Conservation (phyloP, 345 rosid genomes). For the Dipteronia dyeriana region DNA sequence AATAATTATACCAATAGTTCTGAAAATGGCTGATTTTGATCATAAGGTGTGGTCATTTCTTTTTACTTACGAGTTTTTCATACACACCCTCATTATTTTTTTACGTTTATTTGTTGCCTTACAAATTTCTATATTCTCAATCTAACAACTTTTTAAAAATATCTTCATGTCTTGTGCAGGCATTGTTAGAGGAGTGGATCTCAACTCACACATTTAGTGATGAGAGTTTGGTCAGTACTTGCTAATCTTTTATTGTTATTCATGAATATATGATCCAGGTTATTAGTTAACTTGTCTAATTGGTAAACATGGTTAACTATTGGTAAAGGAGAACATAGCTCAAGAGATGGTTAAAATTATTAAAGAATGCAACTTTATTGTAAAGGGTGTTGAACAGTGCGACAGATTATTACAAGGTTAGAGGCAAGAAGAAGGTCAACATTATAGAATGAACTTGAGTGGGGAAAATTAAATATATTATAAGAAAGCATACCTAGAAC, state of each 20-base stretch:
- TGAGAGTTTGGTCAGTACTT: conserved; percentile 43
- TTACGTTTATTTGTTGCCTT: neutral
- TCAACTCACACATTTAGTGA: conserved; percentile 59
- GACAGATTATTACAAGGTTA: neutral
- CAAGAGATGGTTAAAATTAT: neutral
- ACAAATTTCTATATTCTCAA: conserved; percentile 5
- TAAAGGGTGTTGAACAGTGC: neutral
- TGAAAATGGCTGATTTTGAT: conserved; percentile 94
- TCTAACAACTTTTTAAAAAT: conserved; percentile 3
- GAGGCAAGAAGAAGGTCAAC: neutral
- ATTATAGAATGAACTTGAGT: neutral
- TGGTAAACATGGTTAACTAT: conserved; percentile 5
- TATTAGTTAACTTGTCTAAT: neutral
- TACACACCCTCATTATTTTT: neutral
- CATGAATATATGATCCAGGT: neutral
- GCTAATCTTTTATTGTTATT: neutral
- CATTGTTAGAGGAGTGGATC: conserved; percentile 94
- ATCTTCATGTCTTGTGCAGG: conserved; percentile 43
- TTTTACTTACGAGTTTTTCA: conserved; percentile 7
- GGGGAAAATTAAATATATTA: neutral
- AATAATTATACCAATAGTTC: conserved; percentile 76
- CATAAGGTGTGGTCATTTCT: conserved; percentile 62
- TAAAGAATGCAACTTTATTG: neutral
- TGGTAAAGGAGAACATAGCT: neutral
- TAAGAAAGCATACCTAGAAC: neutral